Base-by-base conservation (phyloP, 75 land plant genomes). In the Adiantum capillusveneris region DNA sequence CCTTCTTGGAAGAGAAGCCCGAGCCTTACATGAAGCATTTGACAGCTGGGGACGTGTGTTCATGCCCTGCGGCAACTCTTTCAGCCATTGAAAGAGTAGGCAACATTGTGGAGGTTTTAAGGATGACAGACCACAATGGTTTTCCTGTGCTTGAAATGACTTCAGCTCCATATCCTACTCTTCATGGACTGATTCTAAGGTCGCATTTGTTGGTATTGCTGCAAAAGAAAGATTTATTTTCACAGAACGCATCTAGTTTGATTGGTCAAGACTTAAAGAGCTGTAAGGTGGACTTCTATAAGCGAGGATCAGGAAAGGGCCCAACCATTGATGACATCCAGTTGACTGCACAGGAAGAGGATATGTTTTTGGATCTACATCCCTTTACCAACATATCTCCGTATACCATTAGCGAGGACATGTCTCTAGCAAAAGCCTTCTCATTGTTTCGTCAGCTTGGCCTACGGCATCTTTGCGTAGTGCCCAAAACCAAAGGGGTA, bases 141-240 rank as follows among this genome's bases (percentile, higher is more conserved):
- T 90, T 90, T 58, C 96, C 96, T 9, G 87, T 90, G 11, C 64
- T 90, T 17, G 90, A 86, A 22, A 62, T 56, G 29, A 61, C 58
- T 13, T 45, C 43, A 24, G 65, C 61, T 12, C 64, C 67, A 0
- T 13, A 64, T 30, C 74, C 69, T 34, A 50, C 45, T 18, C 28
- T 72, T 14, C 59, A 1, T 59, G 76, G 77, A 6, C 68, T 72
- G 16, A 65, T 72, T 19, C 56, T 77, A 14, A 50, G 79, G 44
- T 50, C 82, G n/a, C 83, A 80, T 64, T 56, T 80, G 11, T 65
- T 80, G 19, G 72, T 76, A 11, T 36, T 80, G 55, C 59, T 80
- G 27, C 71, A 72, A 64, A 62, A 41, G 51, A 68, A 68, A 39
- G 19, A 29, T 0, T 79, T 76, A 25, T 29, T 52, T 11, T 0